phyloP scores from a whole-genome alignment of 495 filamentous ascomycete species.

The Physcia stellaris region DNA sequence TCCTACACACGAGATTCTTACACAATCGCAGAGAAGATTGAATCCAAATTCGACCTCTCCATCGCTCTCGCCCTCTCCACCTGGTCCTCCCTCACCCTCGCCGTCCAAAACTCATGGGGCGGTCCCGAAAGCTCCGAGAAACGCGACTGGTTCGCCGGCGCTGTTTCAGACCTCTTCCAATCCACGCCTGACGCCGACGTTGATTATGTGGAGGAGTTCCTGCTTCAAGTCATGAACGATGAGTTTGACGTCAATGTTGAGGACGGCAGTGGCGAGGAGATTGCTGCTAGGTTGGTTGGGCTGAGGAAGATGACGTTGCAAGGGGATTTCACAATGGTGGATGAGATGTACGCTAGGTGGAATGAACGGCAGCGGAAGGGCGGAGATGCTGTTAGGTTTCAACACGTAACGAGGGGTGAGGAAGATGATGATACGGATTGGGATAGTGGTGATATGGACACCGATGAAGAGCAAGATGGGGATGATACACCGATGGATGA shows the following conservation, averaged over 20 bases:
- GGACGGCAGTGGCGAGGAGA: conserved; percentile 65
- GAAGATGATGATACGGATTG: conserved; percentile 39
- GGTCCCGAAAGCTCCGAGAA: conserved; percentile 76
- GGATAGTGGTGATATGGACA: conserved; percentile 38
- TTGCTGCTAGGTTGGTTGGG: conserved; percentile 59
- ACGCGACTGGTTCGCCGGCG: conserved; percentile 90
- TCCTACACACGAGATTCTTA: neutral
- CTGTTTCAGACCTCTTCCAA: conserved; percentile 66
- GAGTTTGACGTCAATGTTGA: conserved; percentile 89
- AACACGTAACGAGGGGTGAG: conserved; percentile 38
- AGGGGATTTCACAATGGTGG: conserved; percentile 55
- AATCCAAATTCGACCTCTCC: conserved; percentile 59
- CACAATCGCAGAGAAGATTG: conserved; percentile 15
- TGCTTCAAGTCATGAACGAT: conserved; percentile 84
- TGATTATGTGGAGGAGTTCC: conserved; percentile 68
- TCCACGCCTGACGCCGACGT: conserved; percentile 61
- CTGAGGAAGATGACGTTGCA: conserved; percentile 43
- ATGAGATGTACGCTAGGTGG: conserved; percentile 53
- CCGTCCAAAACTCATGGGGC: conserved; percentile 79
- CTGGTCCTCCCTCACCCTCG: conserved; percentile 78
- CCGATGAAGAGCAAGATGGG: conserved; percentile 42
- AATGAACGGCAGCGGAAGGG: conserved; percentile 40
- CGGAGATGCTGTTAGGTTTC: conserved; percentile 35
- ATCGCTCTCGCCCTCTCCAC: conserved; percentile 65
- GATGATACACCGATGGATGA: conserved; percentile 67